Evolutionary conservation across 495 filamentous ascomycete species (phyloP).

Genomic region (Trichoderma asperelloides): DNA sequence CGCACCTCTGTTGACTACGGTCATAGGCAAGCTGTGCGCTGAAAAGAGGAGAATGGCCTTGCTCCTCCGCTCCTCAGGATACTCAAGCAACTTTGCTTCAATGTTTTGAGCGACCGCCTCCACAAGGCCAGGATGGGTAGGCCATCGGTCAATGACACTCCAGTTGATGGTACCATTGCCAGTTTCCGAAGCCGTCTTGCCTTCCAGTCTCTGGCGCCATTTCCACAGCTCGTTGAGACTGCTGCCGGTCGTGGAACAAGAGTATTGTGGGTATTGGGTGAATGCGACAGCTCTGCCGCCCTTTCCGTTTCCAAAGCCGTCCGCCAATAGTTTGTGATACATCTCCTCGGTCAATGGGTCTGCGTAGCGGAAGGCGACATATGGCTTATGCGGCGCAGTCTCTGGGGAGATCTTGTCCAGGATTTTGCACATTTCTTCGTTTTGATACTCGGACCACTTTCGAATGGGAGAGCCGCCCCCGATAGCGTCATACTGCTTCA

Average conservation of each 20-base stretch:
- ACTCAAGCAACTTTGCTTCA: conserved; percentile 69
- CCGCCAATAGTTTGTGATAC: conserved; percentile 69
- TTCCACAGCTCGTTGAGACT: conserved; percentile 97
- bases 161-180: conserved; percentile 68
- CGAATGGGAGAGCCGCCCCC: conserved; percentile 95
- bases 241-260: conserved; percentile 96
- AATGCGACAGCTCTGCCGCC: conserved; percentile 92
- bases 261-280: conserved; percentile 98
- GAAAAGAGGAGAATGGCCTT: conserved; percentile 86
- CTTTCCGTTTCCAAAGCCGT: conserved; percentile 81
- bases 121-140: conserved; percentile 78
- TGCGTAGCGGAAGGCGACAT: conserved; percentile 97
- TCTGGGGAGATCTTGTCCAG: conserved; percentile 83
- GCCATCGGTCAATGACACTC: conserved; percentile 99
- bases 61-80: conserved; percentile 67
- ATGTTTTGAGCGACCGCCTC: conserved; percentile 89
- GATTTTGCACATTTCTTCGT: conserved; percentile 87
- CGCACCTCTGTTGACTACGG: conserved; percentile 82
- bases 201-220: conserved; percentile 82
- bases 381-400: conserved; percentile 94
- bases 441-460: conserved; percentile 95
- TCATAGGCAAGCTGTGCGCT: conserved; percentile 94
- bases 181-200: conserved; percentile 44
- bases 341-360: conserved; percentile 89
- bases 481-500: conserved; percentile 89